A percentile compares a stretch with the other conserved stretches of the same genome.
These are phyloP conservation scores for Aspergillus bridgeri DNA, from an alignment of 495 filamentous ascomycete species.

Conservation along the genomic window DNA sequence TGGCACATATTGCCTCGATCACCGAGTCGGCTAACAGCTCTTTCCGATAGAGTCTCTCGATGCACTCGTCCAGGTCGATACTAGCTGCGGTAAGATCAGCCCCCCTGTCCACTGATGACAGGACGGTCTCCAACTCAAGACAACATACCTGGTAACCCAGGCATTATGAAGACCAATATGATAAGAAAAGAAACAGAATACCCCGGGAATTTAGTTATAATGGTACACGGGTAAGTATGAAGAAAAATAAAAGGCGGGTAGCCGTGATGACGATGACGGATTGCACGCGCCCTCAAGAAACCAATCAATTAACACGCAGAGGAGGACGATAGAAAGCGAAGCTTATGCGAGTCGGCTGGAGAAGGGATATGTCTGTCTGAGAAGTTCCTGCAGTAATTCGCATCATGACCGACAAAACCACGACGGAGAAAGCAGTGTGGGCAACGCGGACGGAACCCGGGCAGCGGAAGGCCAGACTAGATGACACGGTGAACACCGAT, in stretches of 20 bases:
- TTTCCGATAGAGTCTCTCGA: conserved; percentile 90
- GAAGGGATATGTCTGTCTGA: conserved; percentile 24
- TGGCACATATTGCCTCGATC: conserved; percentile 98
- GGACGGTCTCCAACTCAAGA: neutral
- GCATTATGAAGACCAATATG: conserved; percentile 53
- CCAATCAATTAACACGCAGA: conserved; percentile 4
- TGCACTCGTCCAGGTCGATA: conserved; percentile 98
- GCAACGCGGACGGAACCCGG: conserved; percentile 12
- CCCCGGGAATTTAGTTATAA: conserved; percentile 10
- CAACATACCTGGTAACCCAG: conserved; percentile 76
- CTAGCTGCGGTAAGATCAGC: conserved; percentile 56
- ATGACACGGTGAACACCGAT: neutral
- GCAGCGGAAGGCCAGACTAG: conserved; percentile 2
- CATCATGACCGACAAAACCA: conserved; percentile 27
- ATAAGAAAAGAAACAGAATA: neutral
- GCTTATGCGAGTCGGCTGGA: conserved; percentile 15
- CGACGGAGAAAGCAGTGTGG: conserved; percentile 12
- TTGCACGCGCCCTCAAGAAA: conserved; percentile 3
- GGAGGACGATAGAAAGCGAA: conserved; percentile 4
- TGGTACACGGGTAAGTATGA: conserved; percentile 14
- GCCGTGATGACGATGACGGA: neutral
- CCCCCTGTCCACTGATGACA: conserved; percentile 1
- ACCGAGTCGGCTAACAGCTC: conserved; percentile 96
- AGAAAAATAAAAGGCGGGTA: conserved; percentile 5
- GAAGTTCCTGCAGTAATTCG: conserved; percentile 27